Base-by-base conservation (phyloP, 371 early-diverging fungal genomes). In the Mucor irregularis region DNA sequence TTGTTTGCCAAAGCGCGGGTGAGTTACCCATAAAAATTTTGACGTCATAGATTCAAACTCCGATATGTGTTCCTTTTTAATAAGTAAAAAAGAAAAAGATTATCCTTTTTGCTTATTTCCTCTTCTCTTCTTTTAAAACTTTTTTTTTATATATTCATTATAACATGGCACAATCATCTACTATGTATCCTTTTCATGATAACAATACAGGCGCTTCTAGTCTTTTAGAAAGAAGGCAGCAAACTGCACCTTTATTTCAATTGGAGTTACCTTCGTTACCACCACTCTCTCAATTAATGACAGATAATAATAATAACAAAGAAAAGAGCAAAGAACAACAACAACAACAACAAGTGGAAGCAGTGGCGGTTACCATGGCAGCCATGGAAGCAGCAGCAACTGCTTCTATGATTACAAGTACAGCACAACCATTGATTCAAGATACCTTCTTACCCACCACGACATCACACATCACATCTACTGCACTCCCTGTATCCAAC, bases 161-260 rank as follows among this genome's bases (percentile, higher is more conserved):
- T 6, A 17, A 19, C 7, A 42, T 42, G 42, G 24, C 42, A 3
- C 42, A 42, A 42, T 42, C 42, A 21, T 13, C 24, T 21, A 42
- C 42, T 14, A 42, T 42, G 42, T 42, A 24, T 42, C 42, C 42
- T 5, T 42, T 42, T 42, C n/a, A n/a, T n/a, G n/a, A n/a, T n/a
- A 42, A 42, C 13, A 42, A 25, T 21, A 42, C 42, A 42, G 24
- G 17, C 17, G 42, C 22, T 5, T 19, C 17, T 11, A 42, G 42
- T 46, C 64, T 74, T 16, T 58, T 74, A 28, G 61, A 66, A 40
- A 68, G 71, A 54, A 54, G 75, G 51, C 69, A 74, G 35, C 74
- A 74, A 39, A 58, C 31, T 9, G 56, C 63, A 16, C 54, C 61
- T 8, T 74, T 61, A 49, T 25, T 74, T 5, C 69, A 71, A 38